These are phyloP conservation scores for Fusarium mundagurra DNA, from an alignment of 2,329 filamentous ascomycete genomes.

Conservation along the genomic window DNA sequence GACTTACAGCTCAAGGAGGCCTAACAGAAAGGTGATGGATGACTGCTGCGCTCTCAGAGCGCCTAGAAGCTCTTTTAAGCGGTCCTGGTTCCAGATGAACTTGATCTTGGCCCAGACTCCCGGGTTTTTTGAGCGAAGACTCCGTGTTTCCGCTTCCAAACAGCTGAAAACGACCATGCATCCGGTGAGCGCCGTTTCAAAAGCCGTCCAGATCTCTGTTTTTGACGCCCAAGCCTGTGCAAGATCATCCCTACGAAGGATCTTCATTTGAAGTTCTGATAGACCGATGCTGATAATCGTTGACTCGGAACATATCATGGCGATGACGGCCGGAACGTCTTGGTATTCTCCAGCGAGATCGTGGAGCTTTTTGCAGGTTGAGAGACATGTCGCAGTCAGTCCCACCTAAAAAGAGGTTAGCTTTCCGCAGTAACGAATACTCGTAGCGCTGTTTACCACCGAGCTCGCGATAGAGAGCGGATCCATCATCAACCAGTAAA, in stretches of 20 bases:
- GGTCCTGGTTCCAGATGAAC: conserved; percentile 14
- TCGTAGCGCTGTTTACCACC: background rate
- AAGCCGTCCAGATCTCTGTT: background rate
- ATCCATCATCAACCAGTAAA: background rate
- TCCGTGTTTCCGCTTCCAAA: background rate
- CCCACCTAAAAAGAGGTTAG: background rate
- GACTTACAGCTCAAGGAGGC: background rate
- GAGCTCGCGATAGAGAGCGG: conserved; percentile 5
- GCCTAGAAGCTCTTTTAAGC: background rate
- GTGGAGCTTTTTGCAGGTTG: background rate
- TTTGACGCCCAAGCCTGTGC: background rate
- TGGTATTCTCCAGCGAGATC: background rate
- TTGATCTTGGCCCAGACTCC: background rate
- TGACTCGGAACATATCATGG: conserved; percentile 5
- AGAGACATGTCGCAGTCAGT: conserved; percentile 2
- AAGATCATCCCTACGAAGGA: background rate
- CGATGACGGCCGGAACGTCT: background rate
- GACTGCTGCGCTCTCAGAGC: background rate
- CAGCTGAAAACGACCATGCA: conserved; percentile 14
- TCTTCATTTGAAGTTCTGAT: conserved; percentile 8
- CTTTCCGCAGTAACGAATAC: rapidly evolving
- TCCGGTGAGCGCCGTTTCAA: background rate
- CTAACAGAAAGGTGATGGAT: background rate
- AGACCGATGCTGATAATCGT: background rate
- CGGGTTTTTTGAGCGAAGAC: background rate